These are phyloP conservation scores for Alternaria incomplexa DNA, from an alignment of 2,329 filamentous ascomycete species.

Conservation along the genomic window DNA sequence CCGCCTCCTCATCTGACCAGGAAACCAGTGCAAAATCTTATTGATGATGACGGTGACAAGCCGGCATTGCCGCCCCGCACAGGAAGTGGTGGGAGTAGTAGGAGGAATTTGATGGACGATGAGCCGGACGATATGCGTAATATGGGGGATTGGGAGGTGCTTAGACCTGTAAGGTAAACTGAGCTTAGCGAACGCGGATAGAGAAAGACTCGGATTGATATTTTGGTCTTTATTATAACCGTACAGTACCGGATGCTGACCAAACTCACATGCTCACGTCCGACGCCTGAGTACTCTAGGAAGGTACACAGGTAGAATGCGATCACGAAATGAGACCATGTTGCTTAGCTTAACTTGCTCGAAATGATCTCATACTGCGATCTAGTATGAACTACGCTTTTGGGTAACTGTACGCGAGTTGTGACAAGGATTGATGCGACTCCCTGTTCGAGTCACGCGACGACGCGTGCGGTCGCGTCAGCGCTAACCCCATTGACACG, in stretches of 20 bases:
- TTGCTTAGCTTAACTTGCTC: background rate
- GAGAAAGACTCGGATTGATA: background rate
- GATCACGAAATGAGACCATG: background rate
- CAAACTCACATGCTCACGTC: background rate
- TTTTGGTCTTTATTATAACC: background rate
- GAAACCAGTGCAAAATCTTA: conserved; percentile 27
- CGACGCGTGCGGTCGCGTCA: conserved; percentile 1
- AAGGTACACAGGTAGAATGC: background rate
- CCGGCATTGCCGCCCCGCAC: conserved; percentile 44
- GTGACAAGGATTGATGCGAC: background rate
- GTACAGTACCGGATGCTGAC: background rate
- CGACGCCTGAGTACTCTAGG: background rate
- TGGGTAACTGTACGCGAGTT: background rate
- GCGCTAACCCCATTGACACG: background rate
- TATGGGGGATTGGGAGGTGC: conserved; percentile 49
- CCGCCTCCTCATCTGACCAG: conserved; percentile 16
- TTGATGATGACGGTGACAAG: conserved; percentile 27
- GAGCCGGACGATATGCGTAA: conserved; percentile 40
- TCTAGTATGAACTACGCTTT: background rate
- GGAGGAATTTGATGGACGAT: conserved; percentile 43
- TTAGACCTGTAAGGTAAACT: conserved; percentile 31
- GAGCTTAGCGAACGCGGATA: background rate
- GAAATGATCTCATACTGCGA: background rate
- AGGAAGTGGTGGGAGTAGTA: conserved; percentile 31
- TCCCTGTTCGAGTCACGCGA: background rate